A percentile compares a stretch with the other conserved stretches of the same genome.
Evolutionary conservation across 2,329 filamentous ascomycete species (phyloP).

Genomic region (Fusarium euwallaceae): DNA sequence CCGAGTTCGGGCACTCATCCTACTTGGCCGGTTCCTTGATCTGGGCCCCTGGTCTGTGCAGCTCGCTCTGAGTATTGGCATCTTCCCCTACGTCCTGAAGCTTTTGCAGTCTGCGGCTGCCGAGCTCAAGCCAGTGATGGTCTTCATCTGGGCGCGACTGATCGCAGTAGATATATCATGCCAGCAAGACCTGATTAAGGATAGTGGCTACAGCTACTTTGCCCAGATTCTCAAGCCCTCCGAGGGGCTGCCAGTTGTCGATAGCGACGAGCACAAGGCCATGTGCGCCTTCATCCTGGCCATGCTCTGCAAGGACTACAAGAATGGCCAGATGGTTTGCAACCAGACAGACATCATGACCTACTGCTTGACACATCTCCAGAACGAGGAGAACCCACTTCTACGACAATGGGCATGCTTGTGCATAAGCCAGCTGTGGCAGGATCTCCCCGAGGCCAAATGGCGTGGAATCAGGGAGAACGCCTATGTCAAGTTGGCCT

Average conservation of each 20-base stretch:
- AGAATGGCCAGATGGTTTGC: conserved; percentile 91
- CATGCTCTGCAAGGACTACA: conserved; percentile 96
- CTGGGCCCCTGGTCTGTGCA: conserved; percentile 99
- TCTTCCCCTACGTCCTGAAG: conserved; percentile 99
- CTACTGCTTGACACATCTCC: conserved; percentile 85
- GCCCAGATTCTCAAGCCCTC: conserved; percentile 89
- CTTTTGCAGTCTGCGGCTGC: conserved; percentile 93
- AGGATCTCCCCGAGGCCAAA: conserved; percentile 90
- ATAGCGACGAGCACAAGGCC: conserved; percentile 93
- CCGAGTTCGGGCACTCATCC: conserved; percentile 87
- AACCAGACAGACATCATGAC: conserved; percentile 91
- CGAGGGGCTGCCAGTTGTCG: conserved; percentile 85
- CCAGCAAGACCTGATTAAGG: conserved; percentile 93
- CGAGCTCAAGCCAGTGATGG: conserved; percentile 98
- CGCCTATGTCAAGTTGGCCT: conserved; percentile 84
- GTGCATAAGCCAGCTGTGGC: conserved; percentile 95
- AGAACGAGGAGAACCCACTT: conserved; percentile 88
- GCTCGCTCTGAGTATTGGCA: conserved; percentile 95
- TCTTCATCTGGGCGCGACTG: conserved; percentile 98
- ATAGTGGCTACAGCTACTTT: conserved; percentile 98
- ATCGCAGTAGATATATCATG: conserved; percentile 95
- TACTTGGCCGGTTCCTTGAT: conserved; percentile 93
- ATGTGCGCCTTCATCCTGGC: conserved; percentile 99
- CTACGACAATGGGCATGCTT: conserved; percentile 96
- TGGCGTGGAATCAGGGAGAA: conserved; percentile 94